Conservation (phyloP, 768 basidiomycete species). For the Pleurotus citrinopileatus region DNA sequence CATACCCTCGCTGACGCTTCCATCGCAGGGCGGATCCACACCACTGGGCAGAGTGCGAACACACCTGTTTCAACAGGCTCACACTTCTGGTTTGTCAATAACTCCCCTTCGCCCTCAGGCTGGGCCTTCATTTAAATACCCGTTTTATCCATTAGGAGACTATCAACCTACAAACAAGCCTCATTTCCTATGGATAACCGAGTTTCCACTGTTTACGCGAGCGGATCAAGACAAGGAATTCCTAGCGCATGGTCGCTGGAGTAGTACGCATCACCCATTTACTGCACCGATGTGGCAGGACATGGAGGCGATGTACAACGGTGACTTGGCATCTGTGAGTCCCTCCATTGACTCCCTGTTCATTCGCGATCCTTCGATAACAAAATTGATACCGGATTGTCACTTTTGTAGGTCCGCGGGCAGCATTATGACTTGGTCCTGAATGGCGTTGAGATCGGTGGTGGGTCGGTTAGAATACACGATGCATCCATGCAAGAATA, state of each 20-base stretch:
- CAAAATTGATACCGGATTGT: constrained; percentile 8
- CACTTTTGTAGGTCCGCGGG: constrained; percentile 66
- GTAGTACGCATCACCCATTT: constrained; percentile 93
- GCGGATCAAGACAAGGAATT: constrained; percentile 87
- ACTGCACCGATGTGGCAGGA: constrained; percentile 95
- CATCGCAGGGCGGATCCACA: constrained; percentile 79
- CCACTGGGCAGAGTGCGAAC: constrained; percentile 70
- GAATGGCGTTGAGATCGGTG: constrained; percentile 92
- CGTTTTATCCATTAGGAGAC: constrained; percentile 40
- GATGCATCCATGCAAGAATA: constrained; percentile 85
- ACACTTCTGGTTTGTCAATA: constrained; percentile 50
- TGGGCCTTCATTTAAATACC: constrained; percentile 10
- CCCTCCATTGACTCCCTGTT: constrained; percentile 3
- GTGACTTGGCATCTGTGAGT: constrained; percentile 57
- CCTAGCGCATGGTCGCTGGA: constrained; percentile 85
- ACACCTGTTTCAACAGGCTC: constrained; percentile 64
- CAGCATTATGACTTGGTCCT: constrained; percentile 97
- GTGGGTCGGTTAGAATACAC: constrained; percentile 91
- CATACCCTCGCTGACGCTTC: neutral
- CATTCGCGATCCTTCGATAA: constrained; percentile 9
- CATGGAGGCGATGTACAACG: constrained; percentile 69
- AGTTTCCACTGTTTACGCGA: constrained; percentile 89
- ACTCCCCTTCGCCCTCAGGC: constrained; percentile 10
- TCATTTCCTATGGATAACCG: constrained; percentile 93
- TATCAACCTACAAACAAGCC: constrained; percentile 54